A percentile compares a stretch with the other conserved stretches of the same genome.
These are phyloP conservation scores for Mollisiaceae sp. DNA, from an alignment of 2,329 filamentous ascomycete species.

Conservation along the genomic window DNA sequence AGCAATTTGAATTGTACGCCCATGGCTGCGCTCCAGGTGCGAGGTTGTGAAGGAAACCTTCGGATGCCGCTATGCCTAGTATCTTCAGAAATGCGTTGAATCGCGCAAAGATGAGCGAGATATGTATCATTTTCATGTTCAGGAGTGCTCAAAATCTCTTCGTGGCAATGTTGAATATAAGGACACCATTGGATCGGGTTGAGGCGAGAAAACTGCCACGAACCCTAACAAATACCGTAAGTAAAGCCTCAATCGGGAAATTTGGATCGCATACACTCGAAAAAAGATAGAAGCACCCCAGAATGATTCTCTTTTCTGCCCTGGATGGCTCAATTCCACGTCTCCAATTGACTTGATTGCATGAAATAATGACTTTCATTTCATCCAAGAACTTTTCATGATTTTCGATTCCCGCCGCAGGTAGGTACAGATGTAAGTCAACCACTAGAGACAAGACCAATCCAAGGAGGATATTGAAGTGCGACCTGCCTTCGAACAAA, in stretches of 20 bases:
- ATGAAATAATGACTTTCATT: constrained; percentile 19
- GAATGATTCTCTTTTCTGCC: constrained; percentile 40
- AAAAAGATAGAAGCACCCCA: constrained; percentile 43
- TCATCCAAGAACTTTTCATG: constrained; percentile 19
- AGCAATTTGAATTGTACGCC: constrained; percentile 20
- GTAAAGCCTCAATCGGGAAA: background rate
- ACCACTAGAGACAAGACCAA: constrained; percentile 45
- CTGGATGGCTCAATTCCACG: constrained; percentile 20
- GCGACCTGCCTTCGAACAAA: background rate
- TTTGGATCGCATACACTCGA: constrained; percentile 23
- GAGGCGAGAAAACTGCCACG: constrained; percentile 13
- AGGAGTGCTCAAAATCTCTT: constrained; percentile 16
- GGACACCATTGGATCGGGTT: constrained; percentile 21
- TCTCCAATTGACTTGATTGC: constrained; percentile 2
- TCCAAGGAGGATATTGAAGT: constrained; percentile 11
- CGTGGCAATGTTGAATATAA: constrained; percentile 22
- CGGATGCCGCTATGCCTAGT: constrained; percentile 19
- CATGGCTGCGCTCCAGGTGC: constrained; percentile 15
- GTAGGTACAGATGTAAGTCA: constrained; percentile 45
- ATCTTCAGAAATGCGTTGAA: constrained; percentile 21
- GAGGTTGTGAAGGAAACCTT: constrained; percentile 13
- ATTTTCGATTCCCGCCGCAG: constrained; percentile 27
- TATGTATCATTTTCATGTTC: constrained; percentile 18
- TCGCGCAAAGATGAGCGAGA: constrained; percentile 15
- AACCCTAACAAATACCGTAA: constrained; percentile 7